Evolutionary conservation across 495 filamentous ascomycete genomes (phyloP), one percentile per base, ranked within the genome.

Genomic region (Xylaria castorea): DNA sequence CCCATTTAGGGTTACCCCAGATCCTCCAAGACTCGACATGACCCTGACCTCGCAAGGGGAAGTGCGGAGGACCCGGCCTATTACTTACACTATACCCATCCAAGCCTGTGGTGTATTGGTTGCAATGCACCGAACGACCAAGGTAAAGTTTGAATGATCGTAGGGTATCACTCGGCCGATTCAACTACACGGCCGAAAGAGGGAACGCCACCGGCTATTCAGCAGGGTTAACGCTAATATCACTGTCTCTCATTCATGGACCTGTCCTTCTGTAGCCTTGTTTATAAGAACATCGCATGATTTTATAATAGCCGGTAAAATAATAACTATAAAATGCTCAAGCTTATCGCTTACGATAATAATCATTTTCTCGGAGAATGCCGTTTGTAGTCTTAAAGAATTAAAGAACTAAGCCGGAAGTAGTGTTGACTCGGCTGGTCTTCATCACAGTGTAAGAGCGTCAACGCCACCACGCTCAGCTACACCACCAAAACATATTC

Each of bases 11-110:
- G 46, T 42, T 40, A 51, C 32, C 55, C 42, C 55, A 36, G 68
- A 62, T 53, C 46, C 32, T 42, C 42, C 11, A 32, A 70, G 46
- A 20, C 42, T 27, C 27, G 22, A 55, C 32, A 38, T 36, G 51
- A 53, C 68, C 46, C 68, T 71, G 50, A 22, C 66, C 20, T 57
- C 48, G 44, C 18, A 34, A 70, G 68, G 68, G 68, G 42, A 50
- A 70, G 22, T 71, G 58, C 58, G 68, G 68, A 71, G 66, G 57
- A 48, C 7, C 9, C 20, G 42, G 36, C 50, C 11, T 69, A 42
- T 69, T 58, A n/a, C n/a, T n/a, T n/a, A n/a, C n/a, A n/a, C n/a
- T n/a, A 50, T 30, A 32, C 22, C n/a, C 36, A 32, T 34, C 63
- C 40, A 66, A 51, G 25, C 46, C 48, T 48, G 53, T 69, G 57